Evolutionary conservation across 257 asterid genomes (phyloP), one percentile per base, ranked within the genome.

Genomic region (Thymus mandschuricus): DNA sequence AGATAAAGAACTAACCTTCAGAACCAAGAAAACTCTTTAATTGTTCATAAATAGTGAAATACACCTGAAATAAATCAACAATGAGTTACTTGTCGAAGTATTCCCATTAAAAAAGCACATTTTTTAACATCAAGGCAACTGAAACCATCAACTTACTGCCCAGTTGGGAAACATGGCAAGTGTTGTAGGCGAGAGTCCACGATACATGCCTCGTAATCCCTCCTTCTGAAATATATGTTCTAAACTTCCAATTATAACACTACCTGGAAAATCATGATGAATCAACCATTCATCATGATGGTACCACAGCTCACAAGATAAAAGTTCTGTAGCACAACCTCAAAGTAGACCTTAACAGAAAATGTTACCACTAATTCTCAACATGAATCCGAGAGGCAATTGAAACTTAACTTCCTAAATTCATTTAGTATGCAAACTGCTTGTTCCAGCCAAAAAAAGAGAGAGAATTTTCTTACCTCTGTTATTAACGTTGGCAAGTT

Each of bases 131-230:
- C 33, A 41, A 2, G 48, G 48, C 38, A 31, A 52, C 49, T 30
- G 13, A 28, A 48, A 63, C 27, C 43, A 48, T 45, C 13, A 29
- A 76, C 96, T 81, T 70, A 92, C 98, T 35, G 98, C 98, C 98
- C 98, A 92, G 75, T 87, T 92, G 5, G 98, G 96, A 72, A 92
- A 89, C 83, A 92, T 79, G 13, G 98, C 96, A 76, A 89, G 85
- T 77, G 86, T 86, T 1, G 96, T 92, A 31, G 98, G 96, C 44
- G 98, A 83, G 75, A 92, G 96, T 45, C 98, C 98, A 28, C 96
- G 88, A 75, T 89, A 92, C 93, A 92, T 86, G 78, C 96, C 97
- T 38, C 96, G 96, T 61, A 86, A 57, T 56, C 97, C 97, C 81
- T 92, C 96, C 82, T 84, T 92, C 78, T 82, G 89, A 78, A 92